These are phyloP conservation scores for Theileria parva DNA, from an alignment of 169 alveolate genomes.

Conservation along the genomic window DNA sequence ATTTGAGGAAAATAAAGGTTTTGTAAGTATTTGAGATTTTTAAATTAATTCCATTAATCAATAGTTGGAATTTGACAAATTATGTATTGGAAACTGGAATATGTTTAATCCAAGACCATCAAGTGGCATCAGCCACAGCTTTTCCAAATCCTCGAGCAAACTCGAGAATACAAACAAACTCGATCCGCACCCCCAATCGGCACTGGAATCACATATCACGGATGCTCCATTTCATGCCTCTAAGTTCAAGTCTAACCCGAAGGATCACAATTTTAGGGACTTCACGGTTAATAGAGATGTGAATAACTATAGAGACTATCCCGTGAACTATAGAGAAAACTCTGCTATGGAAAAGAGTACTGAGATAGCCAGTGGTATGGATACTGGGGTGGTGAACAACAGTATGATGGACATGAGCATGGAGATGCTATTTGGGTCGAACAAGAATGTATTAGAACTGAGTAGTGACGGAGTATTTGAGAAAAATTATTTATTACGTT, in stretches of 20 bases:
- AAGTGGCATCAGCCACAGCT: slow-evolving; percentile 60
- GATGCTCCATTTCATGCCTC: neutral
- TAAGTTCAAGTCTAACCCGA: neutral
- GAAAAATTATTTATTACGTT: slow-evolving; percentile 32
- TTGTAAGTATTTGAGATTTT: neutral
- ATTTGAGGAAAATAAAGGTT: neutral
- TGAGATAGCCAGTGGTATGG: neutral
- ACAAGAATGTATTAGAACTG: slow-evolving; percentile 23
- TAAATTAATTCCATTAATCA: no score
- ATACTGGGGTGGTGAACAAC: neutral
- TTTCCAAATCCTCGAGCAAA: slow-evolving; percentile 46
- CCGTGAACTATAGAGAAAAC: no score
- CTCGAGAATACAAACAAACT: neutral
- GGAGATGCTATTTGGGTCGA: slow-evolving; percentile 9
- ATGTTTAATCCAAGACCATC: slow-evolving; percentile 69
- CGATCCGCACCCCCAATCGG: slow-evolving; percentile 2
- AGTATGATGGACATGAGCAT: neutral
- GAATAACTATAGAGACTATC: slow-evolving; percentile 1
- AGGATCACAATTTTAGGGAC: neutral
- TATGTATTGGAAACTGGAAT: neutral
- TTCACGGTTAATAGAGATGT: neutral
- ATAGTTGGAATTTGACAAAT: neutral
- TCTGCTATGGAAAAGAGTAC: neutral
- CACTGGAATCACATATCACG: neutral
- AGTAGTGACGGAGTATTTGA: slow-evolving; percentile 42